These are phyloP conservation scores for Blastosporella zonata DNA, from an alignment of 1,284 basidiomycete species.

Conservation along the genomic window DNA sequence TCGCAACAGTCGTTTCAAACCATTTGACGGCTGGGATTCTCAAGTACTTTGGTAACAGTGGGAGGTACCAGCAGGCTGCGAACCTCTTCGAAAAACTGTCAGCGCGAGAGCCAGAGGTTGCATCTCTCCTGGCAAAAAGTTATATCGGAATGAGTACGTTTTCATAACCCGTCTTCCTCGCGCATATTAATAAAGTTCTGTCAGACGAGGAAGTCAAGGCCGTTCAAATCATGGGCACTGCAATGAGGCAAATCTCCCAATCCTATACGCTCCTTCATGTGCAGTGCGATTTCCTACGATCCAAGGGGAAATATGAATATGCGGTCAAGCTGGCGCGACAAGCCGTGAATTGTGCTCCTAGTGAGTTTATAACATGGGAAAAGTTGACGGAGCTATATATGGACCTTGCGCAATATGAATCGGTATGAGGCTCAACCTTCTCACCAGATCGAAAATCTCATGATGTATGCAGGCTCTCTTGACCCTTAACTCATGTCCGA, in stretches of 20 bases:
- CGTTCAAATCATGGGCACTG: constrained; percentile 87
- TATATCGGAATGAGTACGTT: constrained; percentile 97
- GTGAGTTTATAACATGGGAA: constrained; percentile 98
- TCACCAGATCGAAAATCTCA: not conserved
- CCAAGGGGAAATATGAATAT: constrained; percentile 85
- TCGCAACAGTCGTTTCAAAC: constrained; percentile 96
- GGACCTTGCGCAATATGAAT: constrained; percentile 85
- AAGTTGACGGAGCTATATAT: constrained; percentile 96
- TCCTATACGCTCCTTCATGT: constrained; percentile 93
- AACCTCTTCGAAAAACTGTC: constrained; percentile 94
- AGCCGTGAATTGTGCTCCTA: constrained; percentile 96
- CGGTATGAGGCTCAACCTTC: constrained; percentile 32
- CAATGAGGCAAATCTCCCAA: constrained; percentile 84
- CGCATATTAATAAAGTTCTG: not conserved
- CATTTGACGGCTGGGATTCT: constrained; percentile 93
- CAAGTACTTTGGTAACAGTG: constrained; percentile 96
- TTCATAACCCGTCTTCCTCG: not conserved
- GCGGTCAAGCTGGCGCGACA: constrained; percentile 90
- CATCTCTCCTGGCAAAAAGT: constrained; percentile 82
- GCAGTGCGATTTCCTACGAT: constrained; percentile 91
- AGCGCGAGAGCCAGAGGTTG: constrained; percentile 85
- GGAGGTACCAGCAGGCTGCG: constrained; percentile 84
- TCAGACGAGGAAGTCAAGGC: constrained; percentile 97
- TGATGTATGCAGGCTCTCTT: constrained; percentile 62
- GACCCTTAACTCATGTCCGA: constrained; percentile 97